Evolutionary conservation across 257 asterid species (phyloP).

Genomic region (Lycium barbarum): DNA sequence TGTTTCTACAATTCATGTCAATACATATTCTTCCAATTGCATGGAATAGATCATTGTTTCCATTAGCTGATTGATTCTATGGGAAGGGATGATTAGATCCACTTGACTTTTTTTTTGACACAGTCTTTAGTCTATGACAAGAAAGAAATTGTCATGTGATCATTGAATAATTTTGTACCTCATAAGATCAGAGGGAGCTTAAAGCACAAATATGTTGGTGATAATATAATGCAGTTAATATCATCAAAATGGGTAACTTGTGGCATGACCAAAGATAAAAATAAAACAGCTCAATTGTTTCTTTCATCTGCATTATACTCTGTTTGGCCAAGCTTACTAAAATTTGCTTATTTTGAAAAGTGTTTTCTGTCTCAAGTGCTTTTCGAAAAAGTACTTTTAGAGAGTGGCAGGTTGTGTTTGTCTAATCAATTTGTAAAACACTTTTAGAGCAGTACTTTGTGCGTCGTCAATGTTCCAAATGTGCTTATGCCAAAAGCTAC

Average conservation of each 20-base stretch:
- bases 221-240: not conserved
- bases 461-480: no score
- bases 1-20: not conserved
- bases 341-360: no score
- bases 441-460: no score
- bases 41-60: not conserved
- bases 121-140: not conserved
- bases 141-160: not conserved
- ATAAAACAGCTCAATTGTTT: not conserved
- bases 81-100: not conserved
- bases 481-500: no score
- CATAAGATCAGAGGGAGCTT: not conserved
- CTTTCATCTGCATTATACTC: no score
- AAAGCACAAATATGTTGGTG: slow-evolving; percentile 7
- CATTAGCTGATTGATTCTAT: not conserved
- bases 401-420: no score
- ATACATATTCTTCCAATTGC: not conserved
- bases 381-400: no score
- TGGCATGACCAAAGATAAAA: not conserved
- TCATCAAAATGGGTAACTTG: not conserved
- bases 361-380: no score
- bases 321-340: no score
- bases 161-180: not conserved
- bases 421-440: no score
- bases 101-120: not conserved